phyloP scores from a whole-genome alignment of 176 grass and related monocot species.

The Oryza officinalis region DNA sequence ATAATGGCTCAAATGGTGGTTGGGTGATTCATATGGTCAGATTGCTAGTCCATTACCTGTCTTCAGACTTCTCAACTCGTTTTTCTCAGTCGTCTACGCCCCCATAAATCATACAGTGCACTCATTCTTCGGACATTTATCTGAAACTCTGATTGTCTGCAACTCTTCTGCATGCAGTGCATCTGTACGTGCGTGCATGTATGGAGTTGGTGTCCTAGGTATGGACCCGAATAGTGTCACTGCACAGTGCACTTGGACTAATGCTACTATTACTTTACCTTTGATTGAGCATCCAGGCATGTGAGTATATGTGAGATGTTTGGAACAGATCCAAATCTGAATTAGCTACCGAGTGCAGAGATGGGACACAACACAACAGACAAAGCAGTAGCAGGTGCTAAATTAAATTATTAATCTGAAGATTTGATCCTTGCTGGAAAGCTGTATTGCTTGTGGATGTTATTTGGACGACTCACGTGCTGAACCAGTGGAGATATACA shows the following conservation, averaged over 20 bases:
- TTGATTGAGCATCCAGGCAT: neutral
- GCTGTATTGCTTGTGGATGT: neutral
- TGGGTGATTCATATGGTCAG: neutral
- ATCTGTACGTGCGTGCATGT: neutral
- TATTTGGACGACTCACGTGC: neutral
- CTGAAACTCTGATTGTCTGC: neutral
- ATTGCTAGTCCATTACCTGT: neutral
- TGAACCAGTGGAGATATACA: neutral
- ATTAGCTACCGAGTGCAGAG: neutral
- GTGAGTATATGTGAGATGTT: neutral
- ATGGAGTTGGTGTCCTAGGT: neutral
- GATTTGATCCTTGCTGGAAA: neutral
- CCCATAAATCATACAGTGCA: neutral
- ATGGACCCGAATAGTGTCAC: neutral
- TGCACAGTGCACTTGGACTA: neutral
- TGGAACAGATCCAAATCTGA: neutral
- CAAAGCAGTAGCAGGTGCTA: neutral
- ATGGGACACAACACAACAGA: neutral
- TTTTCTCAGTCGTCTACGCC: neutral
- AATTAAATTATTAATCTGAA: neutral
- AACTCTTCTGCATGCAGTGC: neutral
- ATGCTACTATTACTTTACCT: neutral
- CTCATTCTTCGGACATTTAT: neutral
- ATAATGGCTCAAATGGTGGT: neutral
- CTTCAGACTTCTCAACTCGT: neutral